A percentile compares a stretch with the other conserved stretches of the same genome.
phyloP scores from a whole-genome alignment of 768 basidiomycete species.

The Polyporus arcularius region DNA sequence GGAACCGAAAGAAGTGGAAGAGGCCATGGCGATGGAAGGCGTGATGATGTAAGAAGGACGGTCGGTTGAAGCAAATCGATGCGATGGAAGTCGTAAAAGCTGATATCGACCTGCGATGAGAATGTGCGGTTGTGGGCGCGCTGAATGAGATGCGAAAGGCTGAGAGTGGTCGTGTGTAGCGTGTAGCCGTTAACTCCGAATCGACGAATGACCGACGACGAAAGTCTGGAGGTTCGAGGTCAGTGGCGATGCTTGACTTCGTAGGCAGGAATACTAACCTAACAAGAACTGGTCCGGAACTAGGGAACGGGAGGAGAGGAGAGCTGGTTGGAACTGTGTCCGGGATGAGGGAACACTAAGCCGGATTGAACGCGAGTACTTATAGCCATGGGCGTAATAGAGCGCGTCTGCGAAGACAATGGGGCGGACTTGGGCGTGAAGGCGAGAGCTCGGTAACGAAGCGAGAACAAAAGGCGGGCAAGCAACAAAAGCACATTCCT shows the following conservation, averaged over 20 bases:
- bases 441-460: constrained; percentile 24
- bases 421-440: constrained; percentile 7
- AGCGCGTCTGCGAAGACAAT: constrained; percentile 31
- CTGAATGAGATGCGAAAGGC: constrained; percentile 35
- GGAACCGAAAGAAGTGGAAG: constrained; percentile 32
- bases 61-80: constrained; percentile 24
- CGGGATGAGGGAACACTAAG: constrained; percentile 27
- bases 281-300: constrained; percentile 32
- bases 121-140: constrained; percentile 35
- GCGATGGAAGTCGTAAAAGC: constrained; percentile 25
- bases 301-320: constrained; percentile 18
- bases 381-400: constrained; percentile 28
- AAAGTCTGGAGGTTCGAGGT: constrained; percentile 18
- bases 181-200: constrained; percentile 28
- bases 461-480: constrained; percentile 33
- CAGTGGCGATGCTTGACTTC: neutral
- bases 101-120: constrained; percentile 68
- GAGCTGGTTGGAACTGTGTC: constrained; percentile 30
- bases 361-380: constrained; percentile 24
- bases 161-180: constrained; percentile 24
- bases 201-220: constrained; percentile 20
- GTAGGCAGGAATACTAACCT: constrained; percentile 22
- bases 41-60: constrained; percentile 11
- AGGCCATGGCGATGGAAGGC: constrained; percentile 28
- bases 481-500: constrained; percentile 23